These are phyloP conservation scores for Auriscalpium vulgare DNA, from an alignment of 768 basidiomycete genomes.

Conservation along the genomic window DNA sequence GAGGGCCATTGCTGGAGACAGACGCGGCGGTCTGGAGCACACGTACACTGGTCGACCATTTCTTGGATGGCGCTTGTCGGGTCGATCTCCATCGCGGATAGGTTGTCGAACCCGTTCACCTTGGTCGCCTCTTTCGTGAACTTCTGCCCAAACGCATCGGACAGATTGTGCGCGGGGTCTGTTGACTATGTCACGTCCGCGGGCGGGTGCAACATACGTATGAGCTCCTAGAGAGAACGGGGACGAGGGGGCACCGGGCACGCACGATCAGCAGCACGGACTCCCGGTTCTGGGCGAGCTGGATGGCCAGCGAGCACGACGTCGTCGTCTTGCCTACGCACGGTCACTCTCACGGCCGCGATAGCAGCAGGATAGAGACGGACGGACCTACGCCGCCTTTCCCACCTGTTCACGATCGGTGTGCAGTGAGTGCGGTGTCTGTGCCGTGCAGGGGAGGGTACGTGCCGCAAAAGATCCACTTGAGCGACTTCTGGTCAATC, in stretches of 20 bases:
- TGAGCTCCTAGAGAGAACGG: neutral
- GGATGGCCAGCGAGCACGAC: conserved; percentile 95
- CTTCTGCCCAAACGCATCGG: conserved; percentile 97
- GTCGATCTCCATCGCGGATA: conserved; percentile 99
- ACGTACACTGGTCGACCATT: conserved; percentile 94
- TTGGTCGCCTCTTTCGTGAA: conserved; percentile 98
- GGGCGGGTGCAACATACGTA: neutral
- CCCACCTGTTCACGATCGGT: conserved; percentile 51
- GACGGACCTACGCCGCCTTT: conserved; percentile 95
- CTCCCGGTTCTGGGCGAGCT: conserved; percentile 81
- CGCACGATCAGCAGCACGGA: conserved; percentile 95
- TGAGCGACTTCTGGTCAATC: conserved; percentile 84
- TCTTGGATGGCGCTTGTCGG: conserved; percentile 96
- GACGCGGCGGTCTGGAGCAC: neutral
- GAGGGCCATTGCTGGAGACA: neutral
- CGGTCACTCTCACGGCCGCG: neutral
- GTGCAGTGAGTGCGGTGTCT: conserved; percentile 2
- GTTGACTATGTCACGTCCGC: conserved; percentile 60
- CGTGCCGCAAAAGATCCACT: conserved; percentile 99
- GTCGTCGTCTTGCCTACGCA: conserved; percentile 91
- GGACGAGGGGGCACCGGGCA: conserved; percentile 7
- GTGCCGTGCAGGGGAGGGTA: conserved; percentile 17
- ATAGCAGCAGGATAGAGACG: neutral
- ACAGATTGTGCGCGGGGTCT: conserved; percentile 98
- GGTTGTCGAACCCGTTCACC: conserved; percentile 95